Base-by-base conservation (phyloP, 2,329 filamentous ascomycete species). In the Oidium heveae region DNA sequence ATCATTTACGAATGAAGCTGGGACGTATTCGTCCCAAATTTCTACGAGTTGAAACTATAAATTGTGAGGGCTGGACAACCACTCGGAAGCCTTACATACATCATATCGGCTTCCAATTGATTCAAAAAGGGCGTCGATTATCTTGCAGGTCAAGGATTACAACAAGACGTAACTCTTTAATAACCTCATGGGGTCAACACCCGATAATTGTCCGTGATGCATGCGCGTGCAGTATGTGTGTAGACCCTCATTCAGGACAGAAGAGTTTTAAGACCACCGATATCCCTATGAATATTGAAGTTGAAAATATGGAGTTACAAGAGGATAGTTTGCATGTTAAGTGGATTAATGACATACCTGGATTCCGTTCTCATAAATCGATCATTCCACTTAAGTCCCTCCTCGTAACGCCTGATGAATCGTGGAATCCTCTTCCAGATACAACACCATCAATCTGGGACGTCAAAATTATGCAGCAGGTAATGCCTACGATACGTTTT, bases 241-340 rank as follows among this genome's bases (percentile, higher is more conserved):
- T 78, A 34, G 73, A 81, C 62, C 68, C 72, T 3, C 72, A 74
- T 44, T 78, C 76, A 16, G 72, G 70, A 44, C 78, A 82, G 63
- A 82, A 81, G 66, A 69, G 70, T 39, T 84, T 84, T 65, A 73
- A 74, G 55, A 80, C 79, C 0, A 70, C 71, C 20, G 79, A 86
- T 53, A 79, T 86, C 44, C 76, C 79, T 0, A 33, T 60, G 9
- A 57, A 70, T 34, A 73, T 80, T 50, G 53, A 59, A 15, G 65
- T 69, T 4, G 61, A 65, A 37, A 56, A 66, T 24, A 57, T 66
- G 34, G 61, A 66, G 54, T 60, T 69, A 20, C 62, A 65, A 10
- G 61, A 66, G 1, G 64, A 69, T 51, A 68, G 68, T 8, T 62
- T 76, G 12, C 66, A 69, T 34, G 66, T 82, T 18, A 65, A 66